Conservation (phyloP, 441 rosid species). For the Metrosideros polymorpha region DNA sequence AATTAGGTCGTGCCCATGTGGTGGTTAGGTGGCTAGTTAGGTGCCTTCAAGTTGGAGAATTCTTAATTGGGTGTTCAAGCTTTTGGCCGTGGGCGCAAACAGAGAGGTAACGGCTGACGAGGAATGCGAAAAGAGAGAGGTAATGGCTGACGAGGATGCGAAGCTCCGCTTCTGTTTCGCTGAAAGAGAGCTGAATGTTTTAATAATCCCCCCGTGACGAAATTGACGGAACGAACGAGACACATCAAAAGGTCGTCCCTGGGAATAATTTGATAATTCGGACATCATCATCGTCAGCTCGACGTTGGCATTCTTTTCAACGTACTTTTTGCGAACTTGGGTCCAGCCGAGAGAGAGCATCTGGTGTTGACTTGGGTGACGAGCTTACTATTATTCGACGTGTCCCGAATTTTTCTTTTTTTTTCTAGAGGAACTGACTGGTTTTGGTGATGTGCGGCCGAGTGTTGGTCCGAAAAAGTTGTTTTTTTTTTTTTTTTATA, state of each 20-base stretch:
- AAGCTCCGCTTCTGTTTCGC: background rate
- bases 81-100: background rate
- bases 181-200: background rate
- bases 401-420: background rate
- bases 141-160: background rate
- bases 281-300: background rate
- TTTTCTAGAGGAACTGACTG: background rate
- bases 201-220: background rate
- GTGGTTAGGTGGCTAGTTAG: background rate
- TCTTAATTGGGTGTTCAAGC: background rate
- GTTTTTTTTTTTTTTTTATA: background rate
- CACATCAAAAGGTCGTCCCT: background rate
- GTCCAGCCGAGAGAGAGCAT: background rate
- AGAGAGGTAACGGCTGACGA: background rate
- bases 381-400: background rate
- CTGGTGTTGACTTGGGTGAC: background rate
- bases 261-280: background rate
- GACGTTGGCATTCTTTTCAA: background rate
- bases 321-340: background rate
- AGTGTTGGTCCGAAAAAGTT: background rate
- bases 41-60: background rate
- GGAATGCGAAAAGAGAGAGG: background rate
- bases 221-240: background rate
- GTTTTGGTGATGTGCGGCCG: background rate
- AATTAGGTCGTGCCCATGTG: background rate